phyloP scores from a whole-genome alignment of 1,284 basidiomycete genomes.

The Puccinia triticina region DNA sequence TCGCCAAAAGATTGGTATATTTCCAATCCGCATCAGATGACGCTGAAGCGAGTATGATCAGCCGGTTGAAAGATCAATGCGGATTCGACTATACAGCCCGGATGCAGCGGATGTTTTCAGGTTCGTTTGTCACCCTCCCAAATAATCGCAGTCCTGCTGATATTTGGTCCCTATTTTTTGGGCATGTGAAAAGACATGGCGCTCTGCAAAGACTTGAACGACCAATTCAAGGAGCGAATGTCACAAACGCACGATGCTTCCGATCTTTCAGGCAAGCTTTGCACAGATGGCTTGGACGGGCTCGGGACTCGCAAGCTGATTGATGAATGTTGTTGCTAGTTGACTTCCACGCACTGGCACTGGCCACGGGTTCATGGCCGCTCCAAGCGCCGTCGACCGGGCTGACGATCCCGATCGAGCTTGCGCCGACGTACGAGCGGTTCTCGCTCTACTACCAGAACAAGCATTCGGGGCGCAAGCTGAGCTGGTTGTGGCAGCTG shows the following conservation, averaged over 20 bases:
- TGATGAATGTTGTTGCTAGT: conserved; percentile 62
- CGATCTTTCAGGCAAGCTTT: conserved; percentile 62
- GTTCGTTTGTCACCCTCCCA: conserved; percentile 61
- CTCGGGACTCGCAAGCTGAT: background rate
- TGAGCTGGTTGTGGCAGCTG: conserved; percentile 98
- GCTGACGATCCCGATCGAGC: conserved; percentile 85
- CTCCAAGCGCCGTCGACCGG: conserved; percentile 79
- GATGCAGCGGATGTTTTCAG: conserved; percentile 96
- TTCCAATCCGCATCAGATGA: conserved; percentile 93
- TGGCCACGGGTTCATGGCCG: conserved; percentile 96
- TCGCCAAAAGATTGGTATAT: conserved; percentile 92
- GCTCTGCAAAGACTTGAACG: conserved; percentile 91
- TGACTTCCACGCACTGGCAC: conserved; percentile 89
- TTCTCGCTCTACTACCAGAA: conserved; percentile 92
- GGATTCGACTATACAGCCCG: conserved; percentile 99
- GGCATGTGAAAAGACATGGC: conserved; percentile 75
- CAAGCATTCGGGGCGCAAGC: conserved; percentile 90
- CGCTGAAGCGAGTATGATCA: conserved; percentile 96
- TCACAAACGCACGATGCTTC: conserved; percentile 72
- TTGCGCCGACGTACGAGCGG: conserved; percentile 82
- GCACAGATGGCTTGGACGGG: background rate
- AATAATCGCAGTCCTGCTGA: background rate
- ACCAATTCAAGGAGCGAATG: conserved; percentile 95
- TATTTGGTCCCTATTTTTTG: background rate
- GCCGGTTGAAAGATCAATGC: conserved; percentile 95